A percentile compares a stretch with the other conserved stretches of the same genome.
These are phyloP conservation scores for Ricinus communis DNA, from an alignment of 345 rosid species.

Conservation along the genomic window DNA sequence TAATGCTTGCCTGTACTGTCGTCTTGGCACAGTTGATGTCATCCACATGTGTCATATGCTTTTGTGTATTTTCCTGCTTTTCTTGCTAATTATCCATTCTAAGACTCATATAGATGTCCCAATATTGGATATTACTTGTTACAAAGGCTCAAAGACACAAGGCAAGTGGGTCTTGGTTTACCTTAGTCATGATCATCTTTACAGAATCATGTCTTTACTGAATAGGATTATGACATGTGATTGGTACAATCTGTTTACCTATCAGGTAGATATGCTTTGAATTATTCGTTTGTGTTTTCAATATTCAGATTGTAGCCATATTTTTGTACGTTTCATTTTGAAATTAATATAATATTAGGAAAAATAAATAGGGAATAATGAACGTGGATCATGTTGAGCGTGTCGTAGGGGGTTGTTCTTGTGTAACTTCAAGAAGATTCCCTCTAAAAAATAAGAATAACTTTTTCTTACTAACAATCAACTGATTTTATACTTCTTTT, in stretches of 20 bases:
- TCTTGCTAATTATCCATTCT: neutral
- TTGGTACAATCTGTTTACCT: neutral
- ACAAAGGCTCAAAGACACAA: neutral
- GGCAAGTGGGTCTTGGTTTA: neutral
- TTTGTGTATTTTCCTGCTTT: neutral
- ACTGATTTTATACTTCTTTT: too few relatives aligned
- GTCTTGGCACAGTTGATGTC: neutral
- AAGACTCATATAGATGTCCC: neutral
- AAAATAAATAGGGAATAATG: neutral
- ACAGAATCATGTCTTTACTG: neutral
- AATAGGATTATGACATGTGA: neutral
- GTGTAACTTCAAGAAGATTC: too few relatives aligned
- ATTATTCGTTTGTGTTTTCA: neutral
- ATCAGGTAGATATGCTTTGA: neutral
- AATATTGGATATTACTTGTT: neutral
- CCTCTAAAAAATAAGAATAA: too few relatives aligned
- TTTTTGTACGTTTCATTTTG: too few relatives aligned
- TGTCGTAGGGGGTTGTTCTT: neutral
- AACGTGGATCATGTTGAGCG: neutral
- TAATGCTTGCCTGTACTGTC: slow-evolving; percentile 3
- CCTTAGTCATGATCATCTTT: neutral
- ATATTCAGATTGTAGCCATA: too few relatives aligned
- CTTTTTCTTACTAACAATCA: too few relatives aligned
- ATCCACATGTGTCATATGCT: neutral
- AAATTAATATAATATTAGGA: too few relatives aligned